phyloP scores from a whole-genome alignment of 1,284 basidiomycete species.

The Pholiota adiposa region DNA sequence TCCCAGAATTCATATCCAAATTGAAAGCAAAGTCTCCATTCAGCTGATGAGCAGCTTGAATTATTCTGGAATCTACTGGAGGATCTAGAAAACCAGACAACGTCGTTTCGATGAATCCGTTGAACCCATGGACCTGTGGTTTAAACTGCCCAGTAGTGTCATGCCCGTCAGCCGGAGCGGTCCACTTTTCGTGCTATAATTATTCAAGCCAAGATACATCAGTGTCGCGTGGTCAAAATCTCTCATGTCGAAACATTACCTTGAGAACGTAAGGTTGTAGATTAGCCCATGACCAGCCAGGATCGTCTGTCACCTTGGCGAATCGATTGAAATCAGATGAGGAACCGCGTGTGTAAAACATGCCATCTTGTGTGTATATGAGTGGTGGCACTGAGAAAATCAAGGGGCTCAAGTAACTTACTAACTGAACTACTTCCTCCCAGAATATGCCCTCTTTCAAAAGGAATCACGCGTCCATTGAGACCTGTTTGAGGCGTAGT shows the following conservation, averaged over 20 bases:
- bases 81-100: slow-evolving; percentile 27
- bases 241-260: slow-evolving; percentile 16
- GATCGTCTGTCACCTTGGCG: slow-evolving; percentile 24
- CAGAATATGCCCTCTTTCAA: slow-evolving; percentile 21
- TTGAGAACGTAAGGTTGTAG: slow-evolving; percentile 24
- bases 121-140: slow-evolving; percentile 32
- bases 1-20: slow-evolving; percentile 36
- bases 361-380: slow-evolving; percentile 14
- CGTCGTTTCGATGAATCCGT: slow-evolving; percentile 30
- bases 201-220: neutral
- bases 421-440: slow-evolving; percentile 24
- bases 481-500: slow-evolving; percentile 19
- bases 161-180: slow-evolving; percentile 30
- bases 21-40: slow-evolving; percentile 32
- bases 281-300: slow-evolving; percentile 28
- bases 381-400: neutral
- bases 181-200: slow-evolving; percentile 22
- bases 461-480: slow-evolving; percentile 15
- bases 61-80: slow-evolving; percentile 26
- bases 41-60: slow-evolving; percentile 30
- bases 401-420: slow-evolving; percentile 4
- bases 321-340: slow-evolving; percentile 21
- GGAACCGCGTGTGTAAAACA: slow-evolving; percentile 21
- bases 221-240: neutral
- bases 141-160: slow-evolving; percentile 33